Evolutionary conservation across 129 eudicot genomes (phyloP), one percentile per base, ranked within the genome.

Genomic region (Apium graveolens): DNA sequence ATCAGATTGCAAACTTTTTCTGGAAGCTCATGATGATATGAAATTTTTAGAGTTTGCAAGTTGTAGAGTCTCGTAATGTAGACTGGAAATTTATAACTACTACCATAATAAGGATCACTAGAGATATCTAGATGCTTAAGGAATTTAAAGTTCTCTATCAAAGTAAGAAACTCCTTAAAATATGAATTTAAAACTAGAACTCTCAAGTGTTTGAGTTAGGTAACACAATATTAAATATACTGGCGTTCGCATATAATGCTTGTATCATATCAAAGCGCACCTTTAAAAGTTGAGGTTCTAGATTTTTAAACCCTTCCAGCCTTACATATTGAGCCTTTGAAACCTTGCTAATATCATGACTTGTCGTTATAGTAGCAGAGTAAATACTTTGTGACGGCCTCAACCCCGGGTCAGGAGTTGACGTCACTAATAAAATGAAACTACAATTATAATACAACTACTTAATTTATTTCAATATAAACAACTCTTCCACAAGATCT

Each of bases 111-210:
- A 1, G 3, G 1, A 1, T 35, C 37, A 35, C 37, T 1, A 35
- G 37, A 35, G 37, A 35, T 35, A 20, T 82, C 83, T 1, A 85
- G 77, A 75, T 55, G 48, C 24, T 81, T 79, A 76, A 85, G 73
- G 66, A 38, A 83, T 31, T 68, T 82, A 62, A 85, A 35, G 21
- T 70, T 29, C 13, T 66, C 68, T 11, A 82, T 62, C 12, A 62
- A 76, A 14, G n/a, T 44, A 71, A 86, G 84, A 45, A 85, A 42
- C 42, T 57, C 48, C 11, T 5, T 13, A 27, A 16, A 0, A 26
- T 7, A 7, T 11, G 76, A 8, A 27, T 70, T 43, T 7, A 21
- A 5, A 17, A 85, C 49, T 29, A 85, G 43, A 37, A 66, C 77
- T 2, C 53, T 83, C 62, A 85, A 32, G 48, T 43, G 8, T 18